Conservation (phyloP, 2,329 filamentous ascomycete genomes). For the Diaporthe citri region DNA sequence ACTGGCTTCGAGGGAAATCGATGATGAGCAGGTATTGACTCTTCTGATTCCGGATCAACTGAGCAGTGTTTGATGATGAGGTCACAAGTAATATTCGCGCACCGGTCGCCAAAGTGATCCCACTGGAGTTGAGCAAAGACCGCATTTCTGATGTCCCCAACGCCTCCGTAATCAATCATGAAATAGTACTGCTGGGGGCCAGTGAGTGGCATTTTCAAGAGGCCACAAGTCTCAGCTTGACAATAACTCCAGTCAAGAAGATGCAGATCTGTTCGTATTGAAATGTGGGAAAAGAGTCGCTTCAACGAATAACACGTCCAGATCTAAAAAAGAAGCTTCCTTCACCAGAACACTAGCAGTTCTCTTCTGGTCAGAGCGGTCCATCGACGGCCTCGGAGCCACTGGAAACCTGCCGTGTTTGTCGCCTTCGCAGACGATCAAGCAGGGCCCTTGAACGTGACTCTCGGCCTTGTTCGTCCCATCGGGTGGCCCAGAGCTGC, state of each 20-base stretch:
- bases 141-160: slow-evolving; percentile 27
- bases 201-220: slow-evolving; percentile 15
- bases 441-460: slow-evolving; percentile 16
- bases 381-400: slow-evolving; percentile 18
- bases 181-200: slow-evolving; percentile 12
- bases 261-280: slow-evolving; percentile 41
- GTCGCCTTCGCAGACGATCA: slow-evolving; percentile 30
- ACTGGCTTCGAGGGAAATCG: neutral
- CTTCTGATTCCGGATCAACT: neutral
- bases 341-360: slow-evolving; percentile 29
- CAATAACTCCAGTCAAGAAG: slow-evolving; percentile 34
- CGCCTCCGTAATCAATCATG: slow-evolving; percentile 30
- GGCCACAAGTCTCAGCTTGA: slow-evolving; percentile 19
- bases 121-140: slow-evolving; percentile 23
- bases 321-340: slow-evolving; percentile 39
- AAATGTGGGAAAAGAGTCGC: slow-evolving; percentile 40
- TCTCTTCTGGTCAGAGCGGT: slow-evolving; percentile 29
- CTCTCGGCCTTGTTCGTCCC: slow-evolving; percentile 33
- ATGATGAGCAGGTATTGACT: slow-evolving; percentile 7
- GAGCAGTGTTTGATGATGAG: neutral
- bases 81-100: slow-evolving; percentile 28
- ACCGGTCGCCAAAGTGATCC: slow-evolving; percentile 22
- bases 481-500: slow-evolving; percentile 10
- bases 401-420: slow-evolving; percentile 17
- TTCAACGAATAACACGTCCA: slow-evolving; percentile 41